Conservation (phyloP, 2,329 filamentous ascomycete species). For the Daldinia sp. region DNA sequence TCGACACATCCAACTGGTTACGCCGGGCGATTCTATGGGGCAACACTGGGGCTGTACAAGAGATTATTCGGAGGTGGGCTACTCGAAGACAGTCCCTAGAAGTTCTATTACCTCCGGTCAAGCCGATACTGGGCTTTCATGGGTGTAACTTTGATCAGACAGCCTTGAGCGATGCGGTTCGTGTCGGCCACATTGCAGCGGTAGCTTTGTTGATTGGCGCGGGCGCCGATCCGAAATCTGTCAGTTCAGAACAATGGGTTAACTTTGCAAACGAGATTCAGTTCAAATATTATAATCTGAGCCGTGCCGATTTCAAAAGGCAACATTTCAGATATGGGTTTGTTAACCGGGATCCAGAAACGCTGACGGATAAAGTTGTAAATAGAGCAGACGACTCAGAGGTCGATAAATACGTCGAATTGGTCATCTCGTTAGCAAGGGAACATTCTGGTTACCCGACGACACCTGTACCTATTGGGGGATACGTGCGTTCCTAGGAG, state of each 20-base stretch:
- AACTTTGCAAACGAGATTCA: background rate
- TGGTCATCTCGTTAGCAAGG: too few species aligned
- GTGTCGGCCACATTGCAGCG: background rate
- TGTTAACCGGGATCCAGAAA: background rate
- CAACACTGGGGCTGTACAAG: background rate
- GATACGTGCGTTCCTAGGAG: too few species aligned
- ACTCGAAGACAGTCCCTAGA: background rate
- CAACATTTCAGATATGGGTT: background rate
- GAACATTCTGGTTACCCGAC: too few species aligned
- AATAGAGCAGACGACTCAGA: background rate
- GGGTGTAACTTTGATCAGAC: background rate
- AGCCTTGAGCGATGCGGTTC: background rate
- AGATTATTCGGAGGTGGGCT: background rate
- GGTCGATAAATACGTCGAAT: background rate
- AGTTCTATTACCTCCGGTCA: background rate
- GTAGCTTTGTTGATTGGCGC: background rate
- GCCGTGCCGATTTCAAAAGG: background rate
- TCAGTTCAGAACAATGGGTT: background rate
- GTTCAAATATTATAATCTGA: background rate
- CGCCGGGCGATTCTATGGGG: background rate
- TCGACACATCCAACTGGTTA: background rate
- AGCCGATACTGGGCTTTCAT: background rate
- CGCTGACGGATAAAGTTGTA: background rate
- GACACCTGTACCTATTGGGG: too few species aligned
- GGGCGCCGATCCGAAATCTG: background rate